Base-by-base conservation (phyloP, 192 early-diverging fungal species). In the Obelidium mucronatum region DNA sequence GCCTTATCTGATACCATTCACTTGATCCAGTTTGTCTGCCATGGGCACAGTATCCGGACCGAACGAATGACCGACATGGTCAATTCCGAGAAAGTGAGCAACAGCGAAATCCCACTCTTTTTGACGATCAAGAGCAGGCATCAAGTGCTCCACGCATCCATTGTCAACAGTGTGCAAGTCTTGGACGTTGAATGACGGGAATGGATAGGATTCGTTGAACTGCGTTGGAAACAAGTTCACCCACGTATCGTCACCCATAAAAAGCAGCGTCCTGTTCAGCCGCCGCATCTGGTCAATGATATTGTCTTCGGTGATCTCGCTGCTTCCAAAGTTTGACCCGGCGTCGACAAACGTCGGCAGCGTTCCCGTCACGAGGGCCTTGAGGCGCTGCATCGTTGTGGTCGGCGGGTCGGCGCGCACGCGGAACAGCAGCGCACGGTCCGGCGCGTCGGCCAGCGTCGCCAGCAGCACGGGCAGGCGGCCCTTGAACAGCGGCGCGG, bases 181-280 rank as follows among this genome's bases (percentile, higher is more conserved):
- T 82, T 77, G 74, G 8, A 97, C 94, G 59, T 89, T 82, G 56
- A 90, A 81, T 1, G 85, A 87, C 22, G 87, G 87, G 74, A 75
- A 89, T 36, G 84, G 84, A 51, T 83, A 77, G 36, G 66, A 83
- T 54, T 83, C 80, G 70, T 87, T 83, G 77, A 90, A 75, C 33
- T 79, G 73, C 33, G 83, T 80, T 2, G 95, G 95, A 73, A 94
- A 99, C 67, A 99, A 76, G 62, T 87, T 88, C 30, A 90, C 89
- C 97, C 97, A 99, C 0, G 97, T 98, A 67, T 98, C 96, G 79
- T 98, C 97, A 61, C 97, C 97, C 84, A 95, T 92, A 64, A 95
- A 95, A 28, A 89, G 33, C 24, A 89, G 53, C 31, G 79, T 58
- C 8, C 70, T 55, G 8, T 54, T 51, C 11, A 35, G 24, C 15